Evolutionary conservation across 139 green algal genomes (phyloP).

Genomic region (Pseudopediastrum boryanum): DNA sequence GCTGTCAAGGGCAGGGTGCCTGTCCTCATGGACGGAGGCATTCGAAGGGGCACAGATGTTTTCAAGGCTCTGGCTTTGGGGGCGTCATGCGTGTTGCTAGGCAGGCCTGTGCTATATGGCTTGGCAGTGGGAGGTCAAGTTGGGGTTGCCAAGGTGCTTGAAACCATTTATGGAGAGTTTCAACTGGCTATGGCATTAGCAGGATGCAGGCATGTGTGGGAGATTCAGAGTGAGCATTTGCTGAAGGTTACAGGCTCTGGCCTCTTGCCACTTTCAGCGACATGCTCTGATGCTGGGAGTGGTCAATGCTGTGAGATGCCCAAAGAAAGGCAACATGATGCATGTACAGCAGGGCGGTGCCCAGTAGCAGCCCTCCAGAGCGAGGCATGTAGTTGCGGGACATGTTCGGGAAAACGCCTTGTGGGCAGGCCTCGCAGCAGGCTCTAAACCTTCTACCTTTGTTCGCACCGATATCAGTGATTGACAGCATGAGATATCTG

Average conservation of each 20-base stretch:
- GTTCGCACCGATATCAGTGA: too few relatives aligned
- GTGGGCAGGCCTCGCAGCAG: too few relatives aligned
- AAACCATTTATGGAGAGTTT: constrained; percentile 58
- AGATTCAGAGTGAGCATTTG: constrained; percentile 51
- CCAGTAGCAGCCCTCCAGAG: too few relatives aligned
- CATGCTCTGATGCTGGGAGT: too few relatives aligned
- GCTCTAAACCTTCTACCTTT: too few relatives aligned
- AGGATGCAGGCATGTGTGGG: constrained; percentile 49
- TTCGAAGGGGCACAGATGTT: constrained; percentile 90
- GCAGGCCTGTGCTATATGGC: constrained; percentile 90
- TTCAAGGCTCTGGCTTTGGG: constrained; percentile 94
- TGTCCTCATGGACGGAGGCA: constrained; percentile 83
- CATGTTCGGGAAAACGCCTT: too few relatives aligned
- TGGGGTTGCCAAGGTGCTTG: constrained; percentile 75
- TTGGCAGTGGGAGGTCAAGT: constrained; percentile 79
- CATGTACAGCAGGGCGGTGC: too few relatives aligned
- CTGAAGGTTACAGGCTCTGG: constrained; percentile 12
- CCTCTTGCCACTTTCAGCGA: too few relatives aligned
- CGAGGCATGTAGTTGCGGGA: too few relatives aligned
- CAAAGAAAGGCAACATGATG: too few relatives aligned
- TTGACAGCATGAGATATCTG: too few relatives aligned
- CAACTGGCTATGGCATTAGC: constrained; percentile 70
- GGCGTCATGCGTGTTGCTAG: constrained; percentile 86
- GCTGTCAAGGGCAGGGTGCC: constrained; percentile 74
- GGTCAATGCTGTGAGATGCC: too few relatives aligned